Evolutionary conservation across 1,139 yeast species (phyloP).

Genomic region (Suhomyces ambrosiae): DNA sequence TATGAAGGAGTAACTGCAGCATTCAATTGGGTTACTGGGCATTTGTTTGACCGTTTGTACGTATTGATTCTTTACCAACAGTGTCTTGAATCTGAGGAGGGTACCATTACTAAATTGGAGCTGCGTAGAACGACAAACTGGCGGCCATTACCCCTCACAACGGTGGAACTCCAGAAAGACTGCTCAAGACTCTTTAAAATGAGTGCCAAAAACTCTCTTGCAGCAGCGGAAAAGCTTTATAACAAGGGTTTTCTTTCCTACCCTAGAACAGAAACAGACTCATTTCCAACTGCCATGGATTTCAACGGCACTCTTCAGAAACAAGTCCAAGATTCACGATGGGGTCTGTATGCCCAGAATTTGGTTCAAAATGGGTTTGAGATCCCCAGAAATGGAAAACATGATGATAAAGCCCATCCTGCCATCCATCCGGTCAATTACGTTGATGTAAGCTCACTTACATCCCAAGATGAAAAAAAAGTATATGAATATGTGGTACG

Average conservation of each 20-base stretch:
- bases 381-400: constrained; percentile 74
- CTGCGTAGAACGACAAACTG: constrained; percentile 72
- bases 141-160: constrained; percentile 88
- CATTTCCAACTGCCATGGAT: constrained; percentile 76
- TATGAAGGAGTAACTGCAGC: constrained; percentile 32
- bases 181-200: constrained; percentile 75
- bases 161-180: constrained; percentile 90
- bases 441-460: constrained; percentile 35
- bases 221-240: constrained; percentile 84
- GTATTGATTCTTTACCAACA: constrained; percentile 66
- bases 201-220: constrained; percentile 81
- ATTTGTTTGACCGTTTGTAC: constrained; percentile 70
- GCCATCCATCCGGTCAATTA: constrained; percentile 89
- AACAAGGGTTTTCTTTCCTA: constrained; percentile 86
- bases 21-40: constrained; percentile 70
- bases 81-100: constrained; percentile 53
- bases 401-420: constrained; percentile 96
- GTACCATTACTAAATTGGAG: constrained; percentile 52
- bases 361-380: constrained; percentile 43
- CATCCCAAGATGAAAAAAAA: constrained; percentile 56
- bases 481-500: constrained; percentile 88
- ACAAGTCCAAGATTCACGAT: constrained; percentile 52
- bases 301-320: constrained; percentile 57
- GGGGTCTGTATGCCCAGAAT: constrained; percentile 52
- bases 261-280: constrained; percentile 97